phyloP scores from a whole-genome alignment of 2,329 filamentous ascomycete genomes.

The Ophiosphaerella korrae region DNA sequence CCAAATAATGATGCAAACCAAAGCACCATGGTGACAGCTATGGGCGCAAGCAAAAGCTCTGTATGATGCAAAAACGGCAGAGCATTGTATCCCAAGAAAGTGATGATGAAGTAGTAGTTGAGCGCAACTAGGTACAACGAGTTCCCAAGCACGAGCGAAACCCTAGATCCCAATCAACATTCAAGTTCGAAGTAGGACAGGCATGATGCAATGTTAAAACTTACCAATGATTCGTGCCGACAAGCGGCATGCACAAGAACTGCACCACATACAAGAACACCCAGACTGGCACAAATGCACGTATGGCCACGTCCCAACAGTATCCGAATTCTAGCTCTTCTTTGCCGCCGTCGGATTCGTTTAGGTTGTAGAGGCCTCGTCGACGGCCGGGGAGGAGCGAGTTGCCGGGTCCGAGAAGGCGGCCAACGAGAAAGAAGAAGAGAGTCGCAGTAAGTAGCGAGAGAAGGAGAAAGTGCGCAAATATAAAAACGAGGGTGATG shows the following conservation, averaged over 20 bases:
- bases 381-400: conserved; percentile 57
- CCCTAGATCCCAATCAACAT: conserved; percentile 34
- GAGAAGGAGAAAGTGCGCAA: conserved; percentile 65
- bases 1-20: conserved; percentile 62
- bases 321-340: conserved; percentile 72
- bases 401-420: conserved; percentile 64
- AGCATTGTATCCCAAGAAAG: conserved; percentile 72
- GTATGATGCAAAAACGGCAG: conserved; percentile 71
- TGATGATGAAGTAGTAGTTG: conserved; percentile 71
- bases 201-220: conserved; percentile 7
- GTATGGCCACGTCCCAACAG: conserved; percentile 71
- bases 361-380: conserved; percentile 62
- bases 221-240: conserved; percentile 59
- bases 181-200: neutral
- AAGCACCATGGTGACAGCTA: conserved; percentile 63
- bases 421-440: conserved; percentile 68
- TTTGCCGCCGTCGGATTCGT: conserved; percentile 53
- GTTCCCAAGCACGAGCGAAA: conserved; percentile 66
- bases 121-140: conserved; percentile 69
- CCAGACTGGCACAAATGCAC: conserved; percentile 71
- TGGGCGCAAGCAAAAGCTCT: conserved; percentile 66
- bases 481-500: conserved; percentile 56
- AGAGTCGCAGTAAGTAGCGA: conserved; percentile 64
- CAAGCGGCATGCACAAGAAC: conserved; percentile 68
- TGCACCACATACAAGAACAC: conserved; percentile 70